phyloP scores from a whole-genome alignment of 148 eudicot species.

The Camellia sinensis region DNA sequence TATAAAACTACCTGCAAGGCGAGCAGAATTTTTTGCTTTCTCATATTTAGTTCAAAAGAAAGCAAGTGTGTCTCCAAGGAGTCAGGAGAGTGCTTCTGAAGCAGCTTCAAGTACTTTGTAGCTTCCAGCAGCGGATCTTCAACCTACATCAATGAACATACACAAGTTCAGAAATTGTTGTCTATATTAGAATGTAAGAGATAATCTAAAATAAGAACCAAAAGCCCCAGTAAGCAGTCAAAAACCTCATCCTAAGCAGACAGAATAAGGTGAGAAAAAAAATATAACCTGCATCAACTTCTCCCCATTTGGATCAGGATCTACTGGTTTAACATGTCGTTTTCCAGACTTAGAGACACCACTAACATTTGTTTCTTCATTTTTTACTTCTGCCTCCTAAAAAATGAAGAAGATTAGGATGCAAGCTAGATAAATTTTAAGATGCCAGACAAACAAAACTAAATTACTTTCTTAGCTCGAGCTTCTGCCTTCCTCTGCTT shows the following conservation, averaged over 20 bases:
- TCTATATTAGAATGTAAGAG: neutral
- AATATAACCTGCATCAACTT: constrained; percentile 69
- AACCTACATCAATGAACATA: constrained; percentile 42
- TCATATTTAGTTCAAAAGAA: constrained; percentile 88
- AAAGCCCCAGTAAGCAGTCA: neutral
- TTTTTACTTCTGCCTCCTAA: constrained; percentile 94
- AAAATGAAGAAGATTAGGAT: constrained; percentile 22
- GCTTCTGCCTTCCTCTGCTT: constrained; percentile 97
- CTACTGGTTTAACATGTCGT: constrained; percentile 73
- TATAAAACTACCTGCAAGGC: constrained; percentile 73
- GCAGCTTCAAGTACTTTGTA: constrained; percentile 84
- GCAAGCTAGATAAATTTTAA: neutral
- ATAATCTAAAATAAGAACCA: neutral
- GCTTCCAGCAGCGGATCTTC: constrained; percentile 94
- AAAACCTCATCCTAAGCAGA: neutral
- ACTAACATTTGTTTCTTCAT: constrained; percentile 67
- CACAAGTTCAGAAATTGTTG: constrained; percentile 1
- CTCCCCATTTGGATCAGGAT: constrained; percentile 90
- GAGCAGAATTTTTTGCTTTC: constrained; percentile 78
- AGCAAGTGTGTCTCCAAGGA: constrained; percentile 81
- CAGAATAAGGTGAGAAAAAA: constrained; percentile 1
- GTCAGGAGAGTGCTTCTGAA: constrained; percentile 85
- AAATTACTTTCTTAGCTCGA: constrained; percentile 83
- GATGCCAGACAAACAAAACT: constrained; percentile 8
- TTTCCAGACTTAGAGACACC: constrained; percentile 76